phyloP scores from a whole-genome alignment of 768 basidiomycete genomes.

The Crucibulum laeve region DNA sequence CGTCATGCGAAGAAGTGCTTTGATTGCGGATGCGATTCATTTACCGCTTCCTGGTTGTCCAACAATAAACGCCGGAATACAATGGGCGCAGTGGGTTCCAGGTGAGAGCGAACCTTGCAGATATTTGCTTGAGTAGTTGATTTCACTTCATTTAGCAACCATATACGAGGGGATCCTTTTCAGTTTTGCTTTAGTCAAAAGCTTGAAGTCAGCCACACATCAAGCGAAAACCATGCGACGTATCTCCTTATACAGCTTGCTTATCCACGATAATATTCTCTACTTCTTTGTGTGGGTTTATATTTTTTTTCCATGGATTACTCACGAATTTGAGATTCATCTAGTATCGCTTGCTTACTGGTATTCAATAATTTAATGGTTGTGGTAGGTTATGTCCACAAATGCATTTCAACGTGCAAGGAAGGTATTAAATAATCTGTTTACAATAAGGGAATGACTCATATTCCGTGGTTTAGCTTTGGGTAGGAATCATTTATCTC shows the following conservation, averaged over 20 bases:
- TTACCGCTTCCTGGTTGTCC: conserved; percentile 39
- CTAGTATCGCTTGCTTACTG: conserved; percentile 32
- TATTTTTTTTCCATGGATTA: neutral
- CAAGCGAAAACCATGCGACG: conserved; percentile 18
- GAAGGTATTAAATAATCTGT: neutral
- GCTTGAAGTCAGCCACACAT: conserved; percentile 16
- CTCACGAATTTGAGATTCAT: neutral
- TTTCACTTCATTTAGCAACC: conserved; percentile 21
- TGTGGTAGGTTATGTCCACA: conserved; percentile 20
- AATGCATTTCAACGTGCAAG: neutral
- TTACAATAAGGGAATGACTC: conserved; percentile 30
- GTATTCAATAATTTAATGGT: conserved; percentile 46
- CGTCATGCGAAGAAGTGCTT: conserved; percentile 23
- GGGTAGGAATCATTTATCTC: conserved; percentile 17
- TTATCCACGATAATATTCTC: conserved; percentile 39
- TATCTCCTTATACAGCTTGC: conserved; percentile 24
- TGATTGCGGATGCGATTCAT: conserved; percentile 31
- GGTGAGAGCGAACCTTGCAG: conserved; percentile 17
- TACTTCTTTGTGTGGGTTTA: conserved; percentile 37
- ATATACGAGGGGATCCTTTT: conserved; percentile 38
- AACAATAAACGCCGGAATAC: conserved; percentile 31
- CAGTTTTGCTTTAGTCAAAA: conserved; percentile 32
- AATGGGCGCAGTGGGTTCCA: conserved; percentile 43
- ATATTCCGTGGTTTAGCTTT: conserved; percentile 48
- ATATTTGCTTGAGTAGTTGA: neutral